A percentile compares a stretch with the other conserved stretches of the same genome.
Conservation (phyloP, 306 rosid species). For the Sicyos edulis region DNA sequence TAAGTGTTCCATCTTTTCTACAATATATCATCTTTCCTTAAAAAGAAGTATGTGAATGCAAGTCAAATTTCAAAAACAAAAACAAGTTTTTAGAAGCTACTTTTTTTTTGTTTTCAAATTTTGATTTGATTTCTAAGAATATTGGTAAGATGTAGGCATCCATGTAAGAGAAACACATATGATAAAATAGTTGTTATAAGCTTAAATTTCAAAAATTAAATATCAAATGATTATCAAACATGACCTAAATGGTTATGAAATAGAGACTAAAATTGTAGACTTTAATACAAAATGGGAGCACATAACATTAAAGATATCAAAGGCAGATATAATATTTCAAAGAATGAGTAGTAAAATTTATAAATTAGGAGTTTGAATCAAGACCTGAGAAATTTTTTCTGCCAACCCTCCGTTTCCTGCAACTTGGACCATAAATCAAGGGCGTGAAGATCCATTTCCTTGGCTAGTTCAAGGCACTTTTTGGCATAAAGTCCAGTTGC, state of each 20-base stretch:
- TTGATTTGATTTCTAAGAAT: too few relatives aligned
- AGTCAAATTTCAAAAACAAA: too few relatives aligned
- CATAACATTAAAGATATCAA: background rate
- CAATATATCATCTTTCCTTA: too few relatives aligned
- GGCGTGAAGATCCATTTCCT: slow-evolving; percentile 49
- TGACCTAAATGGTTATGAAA: too few relatives aligned
- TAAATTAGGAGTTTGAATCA: slow-evolving; percentile 9
- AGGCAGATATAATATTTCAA: background rate
- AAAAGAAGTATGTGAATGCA: too few relatives aligned
- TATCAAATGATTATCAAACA: background rate
- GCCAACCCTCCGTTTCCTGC: slow-evolving; percentile 95
- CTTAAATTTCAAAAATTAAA: too few relatives aligned
- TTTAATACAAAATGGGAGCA: background rate
- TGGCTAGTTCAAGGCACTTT: slow-evolving; percentile 56
- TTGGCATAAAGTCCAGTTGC: slow-evolving; percentile 69
- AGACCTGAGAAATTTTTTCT: slow-evolving; percentile 69
- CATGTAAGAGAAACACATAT: too few relatives aligned
- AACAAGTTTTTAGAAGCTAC: too few relatives aligned
- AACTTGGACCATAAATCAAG: slow-evolving; percentile 79
- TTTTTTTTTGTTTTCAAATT: too few relatives aligned
- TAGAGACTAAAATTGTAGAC: background rate
- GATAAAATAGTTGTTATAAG: too few relatives aligned
- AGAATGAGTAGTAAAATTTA: background rate
- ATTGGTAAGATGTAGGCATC: too few relatives aligned
- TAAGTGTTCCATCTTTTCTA: too few relatives aligned